Evolutionary conservation across 2,329 filamentous ascomycete genomes (phyloP), one percentile per base, ranked within the genome.

Genomic region (Aspergillus sp.): DNA sequence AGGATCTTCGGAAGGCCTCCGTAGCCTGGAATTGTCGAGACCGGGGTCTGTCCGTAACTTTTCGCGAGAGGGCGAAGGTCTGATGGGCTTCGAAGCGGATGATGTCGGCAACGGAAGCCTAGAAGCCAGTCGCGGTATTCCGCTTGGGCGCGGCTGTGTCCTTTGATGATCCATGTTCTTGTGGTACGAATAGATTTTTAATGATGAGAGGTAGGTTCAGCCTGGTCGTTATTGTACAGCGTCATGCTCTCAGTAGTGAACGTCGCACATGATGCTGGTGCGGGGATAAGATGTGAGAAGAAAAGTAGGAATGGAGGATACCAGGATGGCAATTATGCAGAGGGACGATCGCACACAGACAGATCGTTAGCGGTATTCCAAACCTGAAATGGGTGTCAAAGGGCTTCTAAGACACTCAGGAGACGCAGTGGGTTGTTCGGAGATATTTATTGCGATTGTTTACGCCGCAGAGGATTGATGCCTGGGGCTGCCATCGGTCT

Each of bases 81-180:
- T 76, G 50, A 81, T 63, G 29, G 75, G 70, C 54, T 70, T 72
- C 32, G 70, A 61, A 38, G 63, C 59, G 40, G 72, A 69, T 41
- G 74, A 54, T 25, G 69, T 73, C 20, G 76, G 80, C 55, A 82
- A 70, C 11, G 81, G 81, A 44, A 84, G 71, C 58, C 78, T 76
- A 19, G 81, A 84, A 41, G 66, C 61, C 38, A 76, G 73, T 42
- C 81, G 75, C 53, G 81, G 81, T 47, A 83, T 73, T 31, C 67
- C 67, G 52, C 69, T 74, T 21, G 66, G 66, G 36, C 63, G 67
- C 25, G 52, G 54, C 38, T 61, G 63, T 44, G 62, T 60, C 52
- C 61, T 69, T 54, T 68, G 66, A 23, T 62, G 61, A 36, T 73
- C 69, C 72, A 75, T 75, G 25, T 52, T 63, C 50, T 45, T 44